These are phyloP conservation scores for Scutellaria galericulata DNA, from an alignment of 257 asterid genomes.

Conservation along the genomic window DNA sequence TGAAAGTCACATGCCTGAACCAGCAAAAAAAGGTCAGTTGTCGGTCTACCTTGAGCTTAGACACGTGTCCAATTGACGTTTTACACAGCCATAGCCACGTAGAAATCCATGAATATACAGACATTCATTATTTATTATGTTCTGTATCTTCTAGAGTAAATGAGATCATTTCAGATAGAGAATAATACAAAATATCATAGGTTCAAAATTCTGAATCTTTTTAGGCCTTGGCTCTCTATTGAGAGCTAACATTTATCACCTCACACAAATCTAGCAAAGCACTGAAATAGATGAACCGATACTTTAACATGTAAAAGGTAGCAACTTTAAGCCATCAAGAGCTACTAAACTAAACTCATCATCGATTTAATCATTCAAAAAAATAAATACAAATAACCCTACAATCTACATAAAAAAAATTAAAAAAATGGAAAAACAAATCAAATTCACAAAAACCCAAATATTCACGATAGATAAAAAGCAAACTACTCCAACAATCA, in stretches of 20 bases:
- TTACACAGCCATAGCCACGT: background rate
- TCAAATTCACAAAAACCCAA: background rate
- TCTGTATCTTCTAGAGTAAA: slow-evolving; percentile 1
- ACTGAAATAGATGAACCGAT: background rate
- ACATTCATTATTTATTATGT: background rate
- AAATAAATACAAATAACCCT: slow-evolving; percentile 1
- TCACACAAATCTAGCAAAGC: slow-evolving; percentile 26
- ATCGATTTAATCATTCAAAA: slow-evolving; percentile 22
- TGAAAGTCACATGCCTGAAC: background rate
- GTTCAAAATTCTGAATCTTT: background rate
- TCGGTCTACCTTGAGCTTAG: slow-evolving; percentile 1
- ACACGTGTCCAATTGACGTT: background rate
- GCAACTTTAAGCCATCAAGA: slow-evolving; percentile 16
- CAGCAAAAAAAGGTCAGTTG: slow-evolving; percentile 5
- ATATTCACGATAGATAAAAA: background rate
- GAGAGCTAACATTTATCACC: slow-evolving; percentile 10
- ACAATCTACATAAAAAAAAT: background rate
- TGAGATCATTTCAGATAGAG: background rate
- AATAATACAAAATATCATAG: background rate
- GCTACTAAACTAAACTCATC: slow-evolving; percentile 11
- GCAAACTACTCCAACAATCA: background rate
- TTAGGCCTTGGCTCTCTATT: background rate
- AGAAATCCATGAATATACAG: background rate
- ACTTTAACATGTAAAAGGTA: background rate
- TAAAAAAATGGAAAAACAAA: background rate